A percentile compares a stretch with the other conserved stretches of the same genome.
phyloP scores from a whole-genome alignment of 169 alveolate species.

The Perkinsus marinus region DNA sequence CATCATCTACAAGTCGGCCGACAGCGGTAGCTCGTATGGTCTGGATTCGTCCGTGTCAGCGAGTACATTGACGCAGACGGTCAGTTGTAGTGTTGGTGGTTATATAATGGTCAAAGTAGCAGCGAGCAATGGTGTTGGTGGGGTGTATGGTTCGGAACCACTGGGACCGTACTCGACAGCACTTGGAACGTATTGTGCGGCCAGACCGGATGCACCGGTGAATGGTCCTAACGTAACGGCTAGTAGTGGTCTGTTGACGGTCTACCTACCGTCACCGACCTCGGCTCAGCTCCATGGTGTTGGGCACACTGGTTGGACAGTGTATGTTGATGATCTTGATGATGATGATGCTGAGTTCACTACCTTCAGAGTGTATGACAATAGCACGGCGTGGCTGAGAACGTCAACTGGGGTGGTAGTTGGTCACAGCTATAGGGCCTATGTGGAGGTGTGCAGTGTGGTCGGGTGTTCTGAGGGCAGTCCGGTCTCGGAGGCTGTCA shows the following conservation, averaged over 20 bases:
- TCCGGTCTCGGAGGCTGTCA: not conserved
- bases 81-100: not conserved
- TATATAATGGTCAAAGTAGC: slow-evolving; percentile 3
- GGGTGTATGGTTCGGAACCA: not conserved
- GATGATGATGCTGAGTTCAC: not conserved
- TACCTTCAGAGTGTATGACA: not conserved
- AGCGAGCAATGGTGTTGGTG: slow-evolving; percentile 4
- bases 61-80: not conserved
- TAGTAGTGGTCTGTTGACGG: not conserved
- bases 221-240: not conserved
- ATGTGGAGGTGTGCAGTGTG: not conserved
- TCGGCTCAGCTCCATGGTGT: not conserved
- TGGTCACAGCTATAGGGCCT: slow-evolving; percentile 1
- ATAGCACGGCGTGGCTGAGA: not conserved
- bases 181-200: not conserved
- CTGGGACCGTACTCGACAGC: not conserved
- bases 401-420: not conserved
- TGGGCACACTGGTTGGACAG: slow-evolving; percentile 1
- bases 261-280: not conserved
- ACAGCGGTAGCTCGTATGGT: not conserved
- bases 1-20: not conserved
- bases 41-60: not conserved
- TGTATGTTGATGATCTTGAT: not conserved
- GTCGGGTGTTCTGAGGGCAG: not conserved
- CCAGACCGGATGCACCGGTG: not conserved